Base-by-base conservation (phyloP, 441 rosid genomes). In the Manihot esculenta region DNA sequence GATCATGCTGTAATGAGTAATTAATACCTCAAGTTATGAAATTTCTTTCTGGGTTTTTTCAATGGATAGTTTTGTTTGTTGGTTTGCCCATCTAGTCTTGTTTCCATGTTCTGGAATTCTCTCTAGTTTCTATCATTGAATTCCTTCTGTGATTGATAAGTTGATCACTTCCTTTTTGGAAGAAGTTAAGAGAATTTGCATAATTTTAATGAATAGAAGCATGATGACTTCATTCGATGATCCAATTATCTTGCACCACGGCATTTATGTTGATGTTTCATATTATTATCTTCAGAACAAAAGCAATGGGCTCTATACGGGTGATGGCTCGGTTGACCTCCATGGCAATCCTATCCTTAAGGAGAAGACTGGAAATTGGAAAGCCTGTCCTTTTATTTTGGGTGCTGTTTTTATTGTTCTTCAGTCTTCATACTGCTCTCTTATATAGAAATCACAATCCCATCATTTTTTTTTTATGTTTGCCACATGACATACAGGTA, bases 281-380 rank as follows among this genome's bases (percentile, higher is more conserved):
- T 71, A 6, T 65, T 61, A 7, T n/a, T 69, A 18, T 72, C 41
- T 64, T 49, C 79, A 86, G 87, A 51, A 68, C 44, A 81, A 79
- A 70, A 69, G 82, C 62, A 74, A 45, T 30, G 78, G 45, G 62
- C 78, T 76, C 23, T 80, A 81, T 76, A 85, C 89, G 0, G 89
- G 94, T 68, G 94, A 88, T 87, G 89, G 91, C 76, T 87, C 93
- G 0, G 89, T 85, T 60, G 87, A 87, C 66, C 59, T 80, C 13
- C 71, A 75, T 0, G 89, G 89, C 71, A 78, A 80, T 24, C 88
- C 86, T 23, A 84, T 84, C 72, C 78, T 87, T 75, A 87, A 84
- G 86, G 78, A 78, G 70, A 84, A 73, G 23, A 88, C 91, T 55
- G 91, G 91, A 50, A 87, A 80, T 23, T 88, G 91, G 93, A 87